Evolutionary conservation across 2,329 filamentous ascomycete genomes (phyloP).

Genomic region (Cordyceps tenuipes): DNA sequence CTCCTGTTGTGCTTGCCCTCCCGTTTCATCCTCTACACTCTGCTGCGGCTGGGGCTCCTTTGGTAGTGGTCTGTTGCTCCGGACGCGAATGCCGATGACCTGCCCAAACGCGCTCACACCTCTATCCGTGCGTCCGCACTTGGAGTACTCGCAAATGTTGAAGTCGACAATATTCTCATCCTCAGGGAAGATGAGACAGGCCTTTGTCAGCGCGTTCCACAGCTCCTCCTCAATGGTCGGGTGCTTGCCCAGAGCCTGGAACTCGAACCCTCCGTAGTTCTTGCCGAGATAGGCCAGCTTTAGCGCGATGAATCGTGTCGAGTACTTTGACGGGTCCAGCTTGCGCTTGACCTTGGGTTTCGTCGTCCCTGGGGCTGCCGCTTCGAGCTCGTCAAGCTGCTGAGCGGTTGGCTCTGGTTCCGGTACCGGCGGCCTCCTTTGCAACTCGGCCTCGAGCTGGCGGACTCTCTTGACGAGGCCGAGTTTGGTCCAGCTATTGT

Average conservation of each 20-base stretch:
- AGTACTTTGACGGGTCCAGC: slow-evolving; percentile 74
- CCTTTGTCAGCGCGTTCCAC: slow-evolving; percentile 82
- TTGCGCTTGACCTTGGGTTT: slow-evolving; percentile 38
- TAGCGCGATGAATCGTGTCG: slow-evolving; percentile 75
- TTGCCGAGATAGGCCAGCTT: slow-evolving; percentile 92
- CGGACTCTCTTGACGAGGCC: slow-evolving; percentile 61
- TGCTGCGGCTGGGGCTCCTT: slow-evolving; percentile 14
- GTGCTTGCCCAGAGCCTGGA: slow-evolving; percentile 61
- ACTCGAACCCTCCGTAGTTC: slow-evolving; percentile 88
- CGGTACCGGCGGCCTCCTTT: slow-evolving; percentile 31
- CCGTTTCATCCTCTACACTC: not conserved
- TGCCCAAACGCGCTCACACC: slow-evolving; percentile 97
- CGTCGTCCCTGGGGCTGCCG: slow-evolving; percentile 16
- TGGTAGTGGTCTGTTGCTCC: slow-evolving; percentile 64
- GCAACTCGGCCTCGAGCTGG: slow-evolving; percentile 58
- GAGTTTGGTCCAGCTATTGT: slow-evolving; percentile 59
- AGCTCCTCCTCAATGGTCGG: slow-evolving; percentile 88
- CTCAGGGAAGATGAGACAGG: slow-evolving; percentile 69
- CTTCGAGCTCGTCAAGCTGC: slow-evolving; percentile 10
- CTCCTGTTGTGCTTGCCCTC: slow-evolving; percentile 14
- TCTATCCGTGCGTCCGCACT: slow-evolving; percentile 86
- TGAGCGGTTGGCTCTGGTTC: not conserved
- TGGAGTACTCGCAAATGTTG: slow-evolving; percentile 82
- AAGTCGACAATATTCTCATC: slow-evolving; percentile 61
- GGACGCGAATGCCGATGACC: slow-evolving; percentile 74